Conservation (phyloP, 257 asterid genomes). For the Solanum verrucosum region DNA sequence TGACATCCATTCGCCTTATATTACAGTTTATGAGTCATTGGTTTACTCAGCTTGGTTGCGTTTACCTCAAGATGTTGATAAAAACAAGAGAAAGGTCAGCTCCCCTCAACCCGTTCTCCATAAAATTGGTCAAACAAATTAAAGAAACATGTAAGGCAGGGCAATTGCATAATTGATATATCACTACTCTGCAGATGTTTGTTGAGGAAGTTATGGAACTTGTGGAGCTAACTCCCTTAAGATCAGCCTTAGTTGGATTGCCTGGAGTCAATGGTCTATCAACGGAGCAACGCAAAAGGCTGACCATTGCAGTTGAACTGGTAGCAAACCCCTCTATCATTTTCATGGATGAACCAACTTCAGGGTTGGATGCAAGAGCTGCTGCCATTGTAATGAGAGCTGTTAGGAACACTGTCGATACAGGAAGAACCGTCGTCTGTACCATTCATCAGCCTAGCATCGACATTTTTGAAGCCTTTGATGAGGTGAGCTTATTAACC, state of each 20-base stretch:
- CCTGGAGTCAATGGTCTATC: slow-evolving; percentile 61
- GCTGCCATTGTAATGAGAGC: slow-evolving; percentile 67
- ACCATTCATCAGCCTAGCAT: slow-evolving; percentile 72
- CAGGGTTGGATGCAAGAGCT: slow-evolving; percentile 70
- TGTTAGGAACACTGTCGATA: slow-evolving; percentile 55
- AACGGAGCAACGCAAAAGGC: slow-evolving; percentile 64
- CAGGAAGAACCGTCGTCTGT: slow-evolving; percentile 66
- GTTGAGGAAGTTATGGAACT: slow-evolving; percentile 56
- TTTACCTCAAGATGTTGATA: slow-evolving; percentile 30
- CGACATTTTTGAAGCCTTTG: slow-evolving; percentile 62
- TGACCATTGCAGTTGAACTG: slow-evolving; percentile 59
- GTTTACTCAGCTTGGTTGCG: slow-evolving; percentile 63
- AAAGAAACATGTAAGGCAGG: neutral
- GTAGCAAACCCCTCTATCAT: slow-evolving; percentile 65
- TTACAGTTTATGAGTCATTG: slow-evolving; percentile 52
- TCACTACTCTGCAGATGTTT: slow-evolving; percentile 27
- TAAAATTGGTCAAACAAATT: neutral
- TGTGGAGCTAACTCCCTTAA: slow-evolving; percentile 41
- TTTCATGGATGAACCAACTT: slow-evolving; percentile 72
- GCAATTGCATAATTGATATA: neutral
- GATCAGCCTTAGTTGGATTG: slow-evolving; percentile 49
- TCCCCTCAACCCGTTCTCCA: neutral
- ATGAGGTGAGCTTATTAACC: slow-evolving; percentile 26
- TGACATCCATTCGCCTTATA: slow-evolving; percentile 59
- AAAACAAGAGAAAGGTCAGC: slow-evolving; percentile 38